Base-by-base conservation (phyloP, 2,329 filamentous ascomycete genomes). In the Colletotrichum tabaci region DNA sequence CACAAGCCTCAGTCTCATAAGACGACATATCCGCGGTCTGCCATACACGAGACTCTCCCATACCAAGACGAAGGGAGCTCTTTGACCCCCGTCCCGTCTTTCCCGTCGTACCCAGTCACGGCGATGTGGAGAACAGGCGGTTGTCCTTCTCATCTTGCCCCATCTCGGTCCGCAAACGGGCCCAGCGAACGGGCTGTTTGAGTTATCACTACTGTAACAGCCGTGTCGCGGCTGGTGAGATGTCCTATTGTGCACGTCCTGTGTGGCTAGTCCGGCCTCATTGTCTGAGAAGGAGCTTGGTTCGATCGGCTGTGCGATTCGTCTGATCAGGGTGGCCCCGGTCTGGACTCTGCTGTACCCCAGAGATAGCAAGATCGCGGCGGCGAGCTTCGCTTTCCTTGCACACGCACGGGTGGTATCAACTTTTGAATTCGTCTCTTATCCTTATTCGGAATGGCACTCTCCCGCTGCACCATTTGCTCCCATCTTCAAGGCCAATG, bases 161-260 rank as follows among this genome's bases (percentile, higher is more conserved):
- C 57, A 30, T 23, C 57, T 38, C 23, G 35, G 65, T 15, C 35
- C 47, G 26, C 40, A 21, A 42, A 38, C 42, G 44, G 47, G 46
- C 47, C 53, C 38, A 55, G 47, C n/a, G 44, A 55, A 40, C 40
- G 38, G 30, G 16, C 23, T 35, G 16, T 60, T 64, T 72, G 69
- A 72, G 69, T 72, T 72, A 21, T 63, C 10, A 63, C 58, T 58
- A 64, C 52, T 71, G 69, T 72, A 66, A 64, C 65, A 72, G 69
- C 46, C 69, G 60, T 72, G 69, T 72, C 69, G 69, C 69, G 69
- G 26, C 65, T 56, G 60, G 42, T 15, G 47, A 44, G 15, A n/a
- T 49, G 50, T 46, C 53, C 47, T 38, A 42, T 47, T 44, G 47
- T 47, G 66, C 69, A 72, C 60, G 53, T 42, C 23, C 65, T 64